These are phyloP conservation scores for Oxyria digyna DNA, from an alignment of 148 eudicot genomes.

Conservation along the genomic window DNA sequence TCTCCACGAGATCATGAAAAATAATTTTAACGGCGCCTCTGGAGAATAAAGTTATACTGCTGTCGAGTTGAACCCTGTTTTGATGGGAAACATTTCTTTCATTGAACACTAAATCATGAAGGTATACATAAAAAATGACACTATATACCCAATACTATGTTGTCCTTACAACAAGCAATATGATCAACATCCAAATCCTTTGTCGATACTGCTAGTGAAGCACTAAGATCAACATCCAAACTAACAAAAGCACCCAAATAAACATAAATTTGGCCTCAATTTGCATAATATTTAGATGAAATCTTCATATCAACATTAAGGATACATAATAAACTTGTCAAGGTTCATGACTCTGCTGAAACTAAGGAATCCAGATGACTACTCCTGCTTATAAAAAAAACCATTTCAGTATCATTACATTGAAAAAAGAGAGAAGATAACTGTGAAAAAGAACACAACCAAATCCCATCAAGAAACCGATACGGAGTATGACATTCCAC, in stretches of 20 bases:
- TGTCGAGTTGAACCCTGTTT: conserved; percentile 32
- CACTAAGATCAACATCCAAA: conserved; percentile 83
- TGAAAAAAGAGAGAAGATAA: no score
- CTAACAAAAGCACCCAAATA: conserved; percentile 27
- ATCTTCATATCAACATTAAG: not conserved
- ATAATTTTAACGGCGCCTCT: conserved; percentile 33
- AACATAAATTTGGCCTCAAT: not conserved
- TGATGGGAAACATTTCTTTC: no score
- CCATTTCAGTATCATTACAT: not conserved
- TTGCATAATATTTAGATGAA: not conserved
- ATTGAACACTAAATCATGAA: no score
- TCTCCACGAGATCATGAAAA: conserved; percentile 72
- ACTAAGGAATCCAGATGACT: conserved; percentile 79
- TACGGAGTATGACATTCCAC: no score
- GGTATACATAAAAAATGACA: no score
- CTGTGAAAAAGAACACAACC: no score
- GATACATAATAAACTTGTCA: conserved; percentile 53
- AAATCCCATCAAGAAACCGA: no score
- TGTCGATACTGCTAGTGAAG: conserved; percentile 41
- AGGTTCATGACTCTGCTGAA: conserved; percentile 82
- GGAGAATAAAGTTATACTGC: conserved; percentile 35
- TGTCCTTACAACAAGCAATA: no score
- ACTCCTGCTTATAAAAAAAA: conserved; percentile 35
- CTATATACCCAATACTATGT: no score
- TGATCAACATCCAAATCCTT: conserved; percentile 22